Percentiles rank a stretch among this genome's conserved stretches.
Conservation (phyloP, 139 green algal genomes). For the Medakamo hakoo region DNA sequence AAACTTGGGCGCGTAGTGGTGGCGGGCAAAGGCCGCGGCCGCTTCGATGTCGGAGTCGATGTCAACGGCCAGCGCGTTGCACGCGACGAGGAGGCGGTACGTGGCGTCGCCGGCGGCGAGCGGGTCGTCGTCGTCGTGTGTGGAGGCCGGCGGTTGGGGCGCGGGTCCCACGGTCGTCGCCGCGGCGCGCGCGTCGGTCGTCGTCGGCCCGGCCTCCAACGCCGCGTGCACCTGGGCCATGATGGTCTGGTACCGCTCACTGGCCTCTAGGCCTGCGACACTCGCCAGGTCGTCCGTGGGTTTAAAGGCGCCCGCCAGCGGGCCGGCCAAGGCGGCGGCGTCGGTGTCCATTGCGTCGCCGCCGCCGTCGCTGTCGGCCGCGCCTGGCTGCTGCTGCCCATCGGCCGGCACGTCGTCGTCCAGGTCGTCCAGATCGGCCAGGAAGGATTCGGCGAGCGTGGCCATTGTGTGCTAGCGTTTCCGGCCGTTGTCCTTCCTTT, state of each 20-base stretch:
- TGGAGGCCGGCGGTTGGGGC: not conserved
- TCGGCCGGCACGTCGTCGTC: slow-evolving; percentile 56
- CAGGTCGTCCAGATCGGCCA: slow-evolving; percentile 90
- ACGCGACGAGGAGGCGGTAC: slow-evolving; percentile 78
- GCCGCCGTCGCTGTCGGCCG: slow-evolving; percentile 23
- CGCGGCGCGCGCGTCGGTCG: no score
- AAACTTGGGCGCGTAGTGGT: slow-evolving; percentile 49
- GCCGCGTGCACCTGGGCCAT: no score
- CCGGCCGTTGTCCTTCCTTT: no score
- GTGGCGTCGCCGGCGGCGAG: not conserved
- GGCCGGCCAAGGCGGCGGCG: no score
- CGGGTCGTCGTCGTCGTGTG: not conserved
- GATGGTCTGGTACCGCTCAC: no score
- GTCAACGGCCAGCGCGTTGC: slow-evolving; percentile 88
- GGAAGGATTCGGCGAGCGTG: slow-evolving; percentile 80
- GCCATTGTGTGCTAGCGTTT: slow-evolving; percentile 28
- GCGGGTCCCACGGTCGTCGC: no score
- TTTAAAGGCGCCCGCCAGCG: slow-evolving; percentile 33
- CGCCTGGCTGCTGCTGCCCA: slow-evolving; percentile 9
- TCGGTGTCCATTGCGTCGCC: not conserved
- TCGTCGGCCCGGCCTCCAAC: no score
- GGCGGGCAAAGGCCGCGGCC: slow-evolving; percentile 69
- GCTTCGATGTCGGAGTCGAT: slow-evolving; percentile 86
- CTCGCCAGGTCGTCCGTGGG: slow-evolving; percentile 49
- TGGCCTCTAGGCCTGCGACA: slow-evolving; percentile 44